A percentile compares a stretch with the other conserved stretches of the same genome.
Conservation (phyloP, 805 yeast species). For the Lachancea fermentati region DNA sequence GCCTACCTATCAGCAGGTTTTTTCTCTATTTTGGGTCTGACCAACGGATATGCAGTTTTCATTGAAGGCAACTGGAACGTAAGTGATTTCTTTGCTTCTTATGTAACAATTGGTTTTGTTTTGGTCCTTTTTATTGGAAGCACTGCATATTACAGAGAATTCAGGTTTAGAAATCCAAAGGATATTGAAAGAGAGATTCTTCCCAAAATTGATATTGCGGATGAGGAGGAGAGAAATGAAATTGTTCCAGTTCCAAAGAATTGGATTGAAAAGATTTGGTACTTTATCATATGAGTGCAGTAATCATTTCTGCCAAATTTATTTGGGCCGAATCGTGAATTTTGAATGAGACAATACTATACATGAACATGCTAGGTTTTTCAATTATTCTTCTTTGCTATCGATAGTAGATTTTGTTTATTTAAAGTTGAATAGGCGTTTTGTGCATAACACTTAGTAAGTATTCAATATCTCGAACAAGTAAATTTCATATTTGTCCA, state of each 20-base stretch:
- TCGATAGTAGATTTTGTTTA: no score
- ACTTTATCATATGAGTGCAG: no score
- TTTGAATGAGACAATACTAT: no score
- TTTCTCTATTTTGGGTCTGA: conserved; percentile 44
- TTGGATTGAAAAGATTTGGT: conserved; percentile 12
- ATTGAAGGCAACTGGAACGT: conserved; percentile 40
- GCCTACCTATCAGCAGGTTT: conserved; percentile 46
- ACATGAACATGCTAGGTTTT: no score
- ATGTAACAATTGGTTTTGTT: conserved; percentile 47
- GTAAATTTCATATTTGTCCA: no score
- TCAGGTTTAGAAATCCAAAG: conserved; percentile 9
- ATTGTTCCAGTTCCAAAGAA: conserved; percentile 12
- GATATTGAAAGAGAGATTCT: conserved; percentile 11
- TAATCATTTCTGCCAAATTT: no score
- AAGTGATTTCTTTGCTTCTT: conserved; percentile 60
- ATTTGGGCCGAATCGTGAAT: no score
- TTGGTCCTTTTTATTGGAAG: conserved; percentile 32
- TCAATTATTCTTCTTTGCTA: no score
- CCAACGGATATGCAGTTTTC: conserved; percentile 64
- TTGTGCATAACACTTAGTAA: no score
- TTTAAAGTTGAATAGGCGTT: no score
- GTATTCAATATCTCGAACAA: no score
- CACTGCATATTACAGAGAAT: conserved; percentile 8
- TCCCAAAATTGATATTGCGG: conserved; percentile 15
- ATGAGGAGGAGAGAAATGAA: conserved; percentile 14